Evolutionary conservation across 108 stramenopile species (phyloP).

Genomic region (Chaetoceros muelleri): DNA sequence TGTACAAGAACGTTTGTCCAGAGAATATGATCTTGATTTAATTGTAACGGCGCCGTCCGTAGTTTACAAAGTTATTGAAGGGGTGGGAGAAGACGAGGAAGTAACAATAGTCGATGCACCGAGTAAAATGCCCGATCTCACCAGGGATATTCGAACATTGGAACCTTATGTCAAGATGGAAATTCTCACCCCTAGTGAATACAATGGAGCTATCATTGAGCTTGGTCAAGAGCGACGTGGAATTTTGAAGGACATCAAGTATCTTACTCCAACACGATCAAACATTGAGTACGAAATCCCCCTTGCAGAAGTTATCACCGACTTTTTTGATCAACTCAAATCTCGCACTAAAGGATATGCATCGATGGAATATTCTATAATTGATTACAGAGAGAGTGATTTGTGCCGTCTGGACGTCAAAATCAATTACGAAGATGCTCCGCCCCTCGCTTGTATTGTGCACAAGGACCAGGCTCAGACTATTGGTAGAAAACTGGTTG

Average conservation of each 20-base stretch:
- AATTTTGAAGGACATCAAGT: constrained; percentile 83
- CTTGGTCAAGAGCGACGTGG: constrained; percentile 86
- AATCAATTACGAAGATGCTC: constrained; percentile 91
- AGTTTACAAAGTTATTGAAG: constrained; percentile 77
- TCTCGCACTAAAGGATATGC: constrained; percentile 95
- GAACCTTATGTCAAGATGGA: constrained; percentile 91
- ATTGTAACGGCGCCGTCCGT: constrained; percentile 97
- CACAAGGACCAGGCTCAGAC: constrained; percentile 85
- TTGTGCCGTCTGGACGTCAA: constrained; percentile 93
- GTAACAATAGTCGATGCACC: constrained; percentile 76
- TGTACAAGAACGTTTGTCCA: constrained; percentile 87
- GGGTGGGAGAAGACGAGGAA: constrained; percentile 31
- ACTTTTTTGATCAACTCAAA: constrained; percentile 97
- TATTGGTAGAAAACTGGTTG: constrained; percentile 67
- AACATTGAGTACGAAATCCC: constrained; percentile 85
- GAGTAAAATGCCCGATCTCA: constrained; percentile 87
- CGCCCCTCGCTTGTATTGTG: constrained; percentile 89
- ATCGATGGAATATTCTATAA: constrained; percentile 91
- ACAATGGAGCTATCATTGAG: constrained; percentile 81
- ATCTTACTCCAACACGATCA: constrained; percentile 88
- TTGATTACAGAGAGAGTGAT: constrained; percentile 83
- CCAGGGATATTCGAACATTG: constrained; percentile 51
- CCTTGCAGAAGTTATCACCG: constrained; percentile 92
- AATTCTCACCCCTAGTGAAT: constrained; percentile 74
- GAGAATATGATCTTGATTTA: constrained; percentile 92